Evolutionary conservation across 176 grass and related monocot species (phyloP), one percentile per base, ranked within the genome.

Genomic region (Carex kokanica): DNA sequence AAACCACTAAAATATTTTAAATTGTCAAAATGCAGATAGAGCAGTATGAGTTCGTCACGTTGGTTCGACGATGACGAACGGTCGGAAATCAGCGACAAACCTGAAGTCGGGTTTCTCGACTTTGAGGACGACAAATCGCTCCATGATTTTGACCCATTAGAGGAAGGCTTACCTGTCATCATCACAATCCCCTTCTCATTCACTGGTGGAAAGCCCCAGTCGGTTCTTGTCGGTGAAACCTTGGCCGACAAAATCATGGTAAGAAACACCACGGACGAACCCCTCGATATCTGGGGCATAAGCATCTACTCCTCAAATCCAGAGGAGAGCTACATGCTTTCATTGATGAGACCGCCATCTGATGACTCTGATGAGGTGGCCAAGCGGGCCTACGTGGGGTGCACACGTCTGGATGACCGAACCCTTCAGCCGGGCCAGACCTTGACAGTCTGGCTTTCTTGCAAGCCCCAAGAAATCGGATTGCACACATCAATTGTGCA

Each of bases 261-360:
- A 52, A 56, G 67, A 70, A 98, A 95, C 64, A 98, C 86, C 82
- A 94, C 82, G 54, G 3, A 64, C 17, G 95, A 93, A 52, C 84
- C 90, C 58, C 54, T 91, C 34, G 84, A 90, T 25, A 41, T 95
- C 36, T 98, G 95, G 92, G 91, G 90, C 79, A 85, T 95, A 20
- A 95, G 87, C 83, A 95, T 98, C 51, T 98, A 94, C 84, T 91
- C 89, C 56, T 95, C 95, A 20, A 95, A 90, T 70, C 95, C 91
- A 24, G 91, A 98, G 87, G 92, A 95, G 36, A 94, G 91, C 71
- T 98, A 74, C 83, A 67, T 90, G 6, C 82, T 98, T 55, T 95
- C 95, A 32, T 83, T 94, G 74, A 98, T 94, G 92, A 93, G 51
- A 81, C 92, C 95, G 66, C 95, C 95, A 8, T 11, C 29, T 64